Percentiles rank a stretch among this genome's conserved stretches.
Evolutionary conservation across 2,329 filamentous ascomycete species (phyloP).

Genomic region (Cordyceps sp.): DNA sequence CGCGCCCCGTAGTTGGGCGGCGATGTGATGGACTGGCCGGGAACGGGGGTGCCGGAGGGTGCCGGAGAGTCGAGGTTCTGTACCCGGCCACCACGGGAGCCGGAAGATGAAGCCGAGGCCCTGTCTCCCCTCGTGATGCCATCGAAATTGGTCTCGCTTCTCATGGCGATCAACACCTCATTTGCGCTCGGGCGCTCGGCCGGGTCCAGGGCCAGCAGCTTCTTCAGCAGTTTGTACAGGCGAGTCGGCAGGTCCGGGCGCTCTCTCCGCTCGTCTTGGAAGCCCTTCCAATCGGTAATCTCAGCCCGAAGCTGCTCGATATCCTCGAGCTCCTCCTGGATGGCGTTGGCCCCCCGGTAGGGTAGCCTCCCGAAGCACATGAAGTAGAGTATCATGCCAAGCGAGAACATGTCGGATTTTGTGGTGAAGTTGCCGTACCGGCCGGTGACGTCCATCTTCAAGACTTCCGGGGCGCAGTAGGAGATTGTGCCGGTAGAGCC

Average conservation of each 20-base stretch:
- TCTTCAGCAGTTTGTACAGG: constrained; percentile 71
- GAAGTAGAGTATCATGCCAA: constrained; percentile 97
- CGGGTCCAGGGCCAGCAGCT: constrained; percentile 63
- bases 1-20: no score
- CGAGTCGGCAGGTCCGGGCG: constrained; percentile 72
- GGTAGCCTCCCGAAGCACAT: constrained; percentile 88
- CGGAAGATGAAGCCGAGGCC: constrained; percentile 17
- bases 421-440: constrained; percentile 84
- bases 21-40: constrained; percentile 24
- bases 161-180: constrained; percentile 68
- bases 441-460: constrained; percentile 52
- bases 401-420: constrained; percentile 94
- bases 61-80: constrained; percentile 39
- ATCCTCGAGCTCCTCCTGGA: constrained; percentile 86
- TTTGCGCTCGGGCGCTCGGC: constrained; percentile 64
- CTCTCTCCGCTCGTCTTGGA: constrained; percentile 58
- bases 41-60: constrained; percentile 28
- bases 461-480: constrained; percentile 90
- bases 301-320: constrained; percentile 71
- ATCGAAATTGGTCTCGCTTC: constrained; percentile 41
- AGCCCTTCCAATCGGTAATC: constrained; percentile 76
- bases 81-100: constrained; percentile 27
- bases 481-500: constrained; percentile 93
- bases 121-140: constrained; percentile 19
- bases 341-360: constrained; percentile 65